Evolutionary conservation across 805 yeast genomes (phyloP).

Genomic region (Spathaspora arborariae): DNA sequence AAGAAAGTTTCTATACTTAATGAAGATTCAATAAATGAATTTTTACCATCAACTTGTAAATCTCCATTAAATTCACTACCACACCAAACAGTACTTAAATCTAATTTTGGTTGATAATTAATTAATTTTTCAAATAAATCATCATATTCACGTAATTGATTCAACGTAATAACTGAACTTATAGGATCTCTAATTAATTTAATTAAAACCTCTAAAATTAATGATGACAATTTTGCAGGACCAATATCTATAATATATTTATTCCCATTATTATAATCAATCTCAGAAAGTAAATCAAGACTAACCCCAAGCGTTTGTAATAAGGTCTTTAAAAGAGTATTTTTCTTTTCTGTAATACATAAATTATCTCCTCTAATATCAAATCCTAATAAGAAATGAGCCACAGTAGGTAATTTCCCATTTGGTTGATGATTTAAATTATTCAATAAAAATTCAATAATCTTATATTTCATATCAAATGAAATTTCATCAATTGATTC

Average conservation of each 20-base stretch:
- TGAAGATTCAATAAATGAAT: slow-evolving; percentile 31
- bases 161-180: slow-evolving; percentile 49
- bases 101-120: slow-evolving; percentile 51
- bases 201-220: slow-evolving; percentile 58
- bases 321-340: slow-evolving; percentile 55
- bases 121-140: slow-evolving; percentile 52
- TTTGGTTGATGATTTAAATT: slow-evolving; percentile 38
- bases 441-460: slow-evolving; percentile 54
- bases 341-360: slow-evolving; percentile 35
- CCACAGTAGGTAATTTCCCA: slow-evolving; percentile 45
- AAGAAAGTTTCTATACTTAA: slow-evolving; percentile 50
- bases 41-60: slow-evolving; percentile 23
- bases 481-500: slow-evolving; percentile 41
- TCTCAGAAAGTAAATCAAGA: slow-evolving; percentile 37
- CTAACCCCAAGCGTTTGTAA: slow-evolving; percentile 47
- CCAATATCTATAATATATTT: slow-evolving; percentile 42
- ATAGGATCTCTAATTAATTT: slow-evolving; percentile 56
- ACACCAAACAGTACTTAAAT: slow-evolving; percentile 52
- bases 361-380: slow-evolving; percentile 44
- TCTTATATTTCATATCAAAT: slow-evolving; percentile 44
- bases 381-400: slow-evolving; percentile 81
- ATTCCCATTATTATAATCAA: slow-evolving; percentile 30
- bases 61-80: slow-evolving; percentile 42
- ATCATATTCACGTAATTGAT: slow-evolving; percentile 46
- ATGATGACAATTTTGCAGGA: slow-evolving; percentile 55